These are phyloP conservation scores for Fistulinella cinereoalba DNA, from an alignment of 1,284 basidiomycete species.

Conservation along the genomic window DNA sequence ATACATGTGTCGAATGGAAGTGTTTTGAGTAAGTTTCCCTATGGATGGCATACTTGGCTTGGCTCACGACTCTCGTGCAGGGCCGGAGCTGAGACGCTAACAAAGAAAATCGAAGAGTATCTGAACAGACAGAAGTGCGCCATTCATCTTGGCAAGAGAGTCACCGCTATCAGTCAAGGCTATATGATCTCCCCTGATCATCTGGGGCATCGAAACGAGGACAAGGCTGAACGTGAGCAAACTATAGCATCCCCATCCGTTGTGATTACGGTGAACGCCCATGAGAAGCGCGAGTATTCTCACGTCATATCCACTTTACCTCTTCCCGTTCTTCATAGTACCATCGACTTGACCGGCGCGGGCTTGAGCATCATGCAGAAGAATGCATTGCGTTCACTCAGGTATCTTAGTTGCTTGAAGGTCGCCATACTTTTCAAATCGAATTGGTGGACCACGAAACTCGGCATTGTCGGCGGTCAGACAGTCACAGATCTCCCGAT, in stretches of 20 bases:
- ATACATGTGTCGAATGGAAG: no score
- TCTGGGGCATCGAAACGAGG: not conserved
- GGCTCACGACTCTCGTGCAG: constrained; percentile 4
- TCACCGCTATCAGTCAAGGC: constrained; percentile 9
- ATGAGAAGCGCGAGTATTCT: constrained; percentile 5
- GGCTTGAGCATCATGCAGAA: constrained; percentile 14
- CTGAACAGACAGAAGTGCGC: constrained; percentile 2
- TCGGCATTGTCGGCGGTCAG: constrained; percentile 29
- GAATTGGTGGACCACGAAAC: constrained; percentile 35
- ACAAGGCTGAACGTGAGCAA: not conserved
- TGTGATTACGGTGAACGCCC: constrained; percentile 2
- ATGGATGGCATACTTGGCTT: not conserved
- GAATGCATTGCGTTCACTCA: constrained; percentile 9
- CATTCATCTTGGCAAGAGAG: constrained; percentile 4
- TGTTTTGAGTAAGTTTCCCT: constrained; percentile 5
- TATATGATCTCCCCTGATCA: not conserved
- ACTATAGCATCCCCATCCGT: not conserved
- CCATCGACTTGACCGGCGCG: constrained; percentile 9
- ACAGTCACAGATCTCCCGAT: constrained; percentile 36
- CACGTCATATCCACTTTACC: constrained; percentile 22
- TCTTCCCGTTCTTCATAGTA: constrained; percentile 11
- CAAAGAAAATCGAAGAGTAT: constrained; percentile 17
- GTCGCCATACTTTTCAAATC: constrained; percentile 35
- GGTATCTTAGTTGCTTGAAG: constrained; percentile 18
- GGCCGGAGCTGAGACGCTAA: constrained; percentile 19